Evolutionary conservation across 306 rosid genomes (phyloP), one percentile per base, ranked within the genome.

Genomic region (Fragaria iinumae): DNA sequence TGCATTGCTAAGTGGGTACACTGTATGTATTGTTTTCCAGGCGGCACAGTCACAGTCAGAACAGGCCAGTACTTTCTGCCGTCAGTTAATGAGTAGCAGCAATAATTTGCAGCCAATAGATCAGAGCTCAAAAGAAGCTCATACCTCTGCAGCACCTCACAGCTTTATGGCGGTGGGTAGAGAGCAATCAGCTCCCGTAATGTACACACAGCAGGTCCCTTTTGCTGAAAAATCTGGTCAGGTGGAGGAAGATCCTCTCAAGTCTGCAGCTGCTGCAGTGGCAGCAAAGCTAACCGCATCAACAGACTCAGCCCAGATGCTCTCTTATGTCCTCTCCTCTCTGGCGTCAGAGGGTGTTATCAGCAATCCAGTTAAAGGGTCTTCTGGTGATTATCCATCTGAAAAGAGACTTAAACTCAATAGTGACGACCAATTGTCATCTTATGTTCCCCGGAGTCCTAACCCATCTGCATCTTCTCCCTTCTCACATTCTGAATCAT

Each of bases 201-300:
- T 90, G 94, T 92, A 90, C 52, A 72, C 93, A 17, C 84, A 80
- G 64, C 86, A 89, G 57, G 76, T 48, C 41, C 39, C 87, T 64
- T 90, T 81, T 84, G 73, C 91, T 56, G 86, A 86, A 77, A 89
- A 86, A 50, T 71, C 93, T 72, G 94, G 86, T 43, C 90, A 80
- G 4, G 20, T 25, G 32, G 95, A 88, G 80, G 97, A 90, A 72
- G 97, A 95, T 74, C 89, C 92, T 2, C 95, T 90, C 72, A 95
- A 90, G 82, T 92, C 99, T 70, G 99, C 98, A 16, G 99, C 99
- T 38, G 99, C 99, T 43, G 99, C 98, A 18, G 97, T 95, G 81
- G 99, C 99, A 8, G 99, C 99, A 21, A 92, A 95, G 84, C 88
- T 95, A 64, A 89, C 99, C 2, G 97, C 97, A 23, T 95, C 99